phyloP scores from a whole-genome alignment of 2,329 filamentous ascomycete genomes.

The Aspergillus terreus region DNA sequence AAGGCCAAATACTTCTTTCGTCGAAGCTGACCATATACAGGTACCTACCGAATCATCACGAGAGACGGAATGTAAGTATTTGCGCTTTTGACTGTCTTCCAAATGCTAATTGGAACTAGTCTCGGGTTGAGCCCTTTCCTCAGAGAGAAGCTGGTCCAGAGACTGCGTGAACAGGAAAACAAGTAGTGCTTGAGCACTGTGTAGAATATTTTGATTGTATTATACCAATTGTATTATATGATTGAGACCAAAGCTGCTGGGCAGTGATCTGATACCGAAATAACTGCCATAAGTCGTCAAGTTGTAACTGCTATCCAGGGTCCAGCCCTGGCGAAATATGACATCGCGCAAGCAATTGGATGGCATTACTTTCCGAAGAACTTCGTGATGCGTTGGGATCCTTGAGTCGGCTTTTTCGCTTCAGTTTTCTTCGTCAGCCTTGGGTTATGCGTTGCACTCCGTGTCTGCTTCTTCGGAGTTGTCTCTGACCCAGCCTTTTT shows the following conservation, averaged over 20 bases:
- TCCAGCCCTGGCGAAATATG: conserved; percentile 1
- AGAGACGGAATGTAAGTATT: conserved; percentile 55
- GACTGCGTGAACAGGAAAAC: conserved; percentile 36
- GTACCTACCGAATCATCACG: conserved; percentile 59
- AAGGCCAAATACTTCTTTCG: no score
- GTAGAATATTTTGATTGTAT: conserved; percentile 10
- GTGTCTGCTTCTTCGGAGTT: conserved; percentile 42
- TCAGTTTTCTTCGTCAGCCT: conserved; percentile 43
- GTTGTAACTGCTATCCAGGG: not conserved
- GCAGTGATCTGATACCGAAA: conserved; percentile 6
- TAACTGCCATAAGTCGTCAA: not conserved
- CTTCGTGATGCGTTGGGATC: conserved; percentile 51
- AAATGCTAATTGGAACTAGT: conserved; percentile 28
- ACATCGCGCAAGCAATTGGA: not conserved
- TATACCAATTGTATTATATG: conserved; percentile 6
- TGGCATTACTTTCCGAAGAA: conserved; percentile 42
- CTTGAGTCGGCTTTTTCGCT: conserved; percentile 42
- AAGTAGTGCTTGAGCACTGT: conserved; percentile 11
- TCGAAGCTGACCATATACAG: conserved; percentile 16
- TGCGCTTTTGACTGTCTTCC: not conserved
- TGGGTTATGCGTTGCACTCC: conserved; percentile 57
- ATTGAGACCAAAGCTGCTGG: conserved; percentile 14
- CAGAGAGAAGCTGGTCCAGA: conserved; percentile 47
- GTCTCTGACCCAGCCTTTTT: conserved; percentile 32
- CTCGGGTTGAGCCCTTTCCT: conserved; percentile 48